Conservation (phyloP, 805 yeast genomes). For the Peterozyma toletana region DNA sequence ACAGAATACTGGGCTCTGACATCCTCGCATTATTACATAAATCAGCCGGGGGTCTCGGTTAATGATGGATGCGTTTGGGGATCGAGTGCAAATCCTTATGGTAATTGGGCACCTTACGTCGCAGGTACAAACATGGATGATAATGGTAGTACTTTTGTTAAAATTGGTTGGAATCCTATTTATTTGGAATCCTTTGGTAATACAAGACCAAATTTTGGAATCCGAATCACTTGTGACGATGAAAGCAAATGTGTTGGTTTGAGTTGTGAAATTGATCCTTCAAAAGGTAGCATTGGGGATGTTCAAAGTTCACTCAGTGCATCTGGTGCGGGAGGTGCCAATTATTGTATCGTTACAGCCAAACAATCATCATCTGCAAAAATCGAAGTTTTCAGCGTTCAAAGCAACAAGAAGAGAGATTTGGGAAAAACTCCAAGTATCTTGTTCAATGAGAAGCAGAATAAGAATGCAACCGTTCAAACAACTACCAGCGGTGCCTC, state of each 20-base stretch:
- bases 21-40: constrained; percentile 80
- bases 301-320: constrained; percentile 33
- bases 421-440: neutral
- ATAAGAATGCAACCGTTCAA: too few relatives aligned
- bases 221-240: constrained; percentile 69
- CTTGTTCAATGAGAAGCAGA: neutral
- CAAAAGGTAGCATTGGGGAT: constrained; percentile 46
- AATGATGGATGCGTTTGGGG: constrained; percentile 87
- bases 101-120: constrained; percentile 93
- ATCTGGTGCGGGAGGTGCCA: constrained; percentile 58
- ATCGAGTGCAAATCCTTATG: constrained; percentile 52
- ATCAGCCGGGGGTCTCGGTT: constrained; percentile 74
- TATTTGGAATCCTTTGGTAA: constrained; percentile 62
- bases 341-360: constrained; percentile 83
- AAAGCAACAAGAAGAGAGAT: constrained; percentile 3
- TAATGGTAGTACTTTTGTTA: constrained; percentile 65
- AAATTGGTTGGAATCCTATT: constrained; percentile 88
- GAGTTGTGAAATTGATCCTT: constrained; percentile 79
- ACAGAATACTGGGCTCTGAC: constrained; percentile 79
- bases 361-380: constrained; percentile 52
- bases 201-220: constrained; percentile 58
- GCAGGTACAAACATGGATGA: constrained; percentile 84
- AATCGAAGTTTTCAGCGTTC: constrained; percentile 55
- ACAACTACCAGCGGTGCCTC: too few relatives aligned
- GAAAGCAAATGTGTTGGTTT: constrained; percentile 64